A percentile compares a stretch with the other conserved stretches of the same genome.
These are phyloP conservation scores for Fagopyrum esculentum DNA, from an alignment of 148 eudicot genomes.

Conservation along the genomic window DNA sequence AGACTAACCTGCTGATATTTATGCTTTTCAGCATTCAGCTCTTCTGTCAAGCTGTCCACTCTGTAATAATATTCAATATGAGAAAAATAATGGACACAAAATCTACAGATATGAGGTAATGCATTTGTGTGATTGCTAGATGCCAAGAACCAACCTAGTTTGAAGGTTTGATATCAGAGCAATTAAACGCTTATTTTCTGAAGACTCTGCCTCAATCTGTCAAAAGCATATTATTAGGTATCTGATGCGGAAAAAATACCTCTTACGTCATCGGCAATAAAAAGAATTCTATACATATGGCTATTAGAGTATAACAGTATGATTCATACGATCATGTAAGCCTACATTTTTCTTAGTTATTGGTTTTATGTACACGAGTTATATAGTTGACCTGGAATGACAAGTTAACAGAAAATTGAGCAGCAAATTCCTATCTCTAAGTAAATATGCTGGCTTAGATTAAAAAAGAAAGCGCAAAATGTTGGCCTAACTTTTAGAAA, in stretches of 20 bases:
- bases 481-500: no score
- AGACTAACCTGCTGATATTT: conserved; percentile 61
- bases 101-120: not conserved
- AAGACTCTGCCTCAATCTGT: conserved; percentile 63
- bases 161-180: conserved; percentile 80
- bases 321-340: no score
- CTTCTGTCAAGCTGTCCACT: conserved; percentile 71
- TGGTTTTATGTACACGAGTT: no score
- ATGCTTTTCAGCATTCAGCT: conserved; percentile 65
- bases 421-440: no score
- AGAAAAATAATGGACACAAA: not conserved
- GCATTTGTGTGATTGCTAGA: not conserved
- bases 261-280: not conserved
- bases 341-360: no score
- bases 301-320: no score
- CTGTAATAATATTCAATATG: conserved; percentile 30
- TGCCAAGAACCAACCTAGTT: conserved; percentile 46
- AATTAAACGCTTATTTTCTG: conserved; percentile 72
- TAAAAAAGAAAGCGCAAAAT: no score
- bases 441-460: no score
- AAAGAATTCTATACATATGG: no score
- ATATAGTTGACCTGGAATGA: no score
- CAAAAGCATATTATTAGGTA: conserved; percentile 6
- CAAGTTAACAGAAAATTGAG: no score
- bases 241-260: not conserved